Evolutionary conservation across 148 eudicot species (phyloP), one percentile per base, ranked within the genome.

Genomic region (Chenopodium suecicum): DNA sequence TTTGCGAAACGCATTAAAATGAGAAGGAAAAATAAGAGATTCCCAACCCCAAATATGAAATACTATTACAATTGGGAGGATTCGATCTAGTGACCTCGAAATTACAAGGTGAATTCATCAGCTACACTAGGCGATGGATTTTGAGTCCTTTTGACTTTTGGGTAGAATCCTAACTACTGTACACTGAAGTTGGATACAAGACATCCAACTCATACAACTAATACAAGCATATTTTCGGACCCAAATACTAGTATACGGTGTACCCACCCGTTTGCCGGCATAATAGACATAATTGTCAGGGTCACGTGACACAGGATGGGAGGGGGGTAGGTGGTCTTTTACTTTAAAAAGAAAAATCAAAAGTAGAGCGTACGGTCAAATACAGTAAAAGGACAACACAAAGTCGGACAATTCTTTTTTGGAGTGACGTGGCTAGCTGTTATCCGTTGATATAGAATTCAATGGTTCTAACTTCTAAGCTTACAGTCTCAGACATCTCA

Each of bases 261-360:
- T 56, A 56, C 62, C 7, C 62, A 17, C 62, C 66, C 27, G 66
- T 62, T 62, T 62, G 27, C 66, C 66, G 66, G 23, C 22, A n/a
- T 22, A 58, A 9, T n/a, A 7, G 23, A 6, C 66, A 1, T 11
- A 50, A 27, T 2, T 54, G 67, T 73, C 60, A 72, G 19, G 34
- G 62, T 74, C 83, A 81, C 83, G 83, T 81, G 83, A 81, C 73
- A 19, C 47, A 17, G 73, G 78, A 65, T 74, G 78, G 23, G 41
- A 1, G 32, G 32, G 44, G 71, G 20, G 23, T 47, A n/a, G 29
- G 52, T 73, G 52, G 5, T 14, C 62, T 46, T 73, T 47, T 73
- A 10, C 76, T 62, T 62, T 22, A 7, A 20, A 62, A 16, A 56
- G 4, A 54, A 12, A 54, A 56, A 56, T 56, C 4, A 14, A 56